A percentile compares a stretch with the other conserved stretches of the same genome.
Conservation (phyloP, 2,329 filamentous ascomycete species). For the Coniochaeta pulveracea region DNA sequence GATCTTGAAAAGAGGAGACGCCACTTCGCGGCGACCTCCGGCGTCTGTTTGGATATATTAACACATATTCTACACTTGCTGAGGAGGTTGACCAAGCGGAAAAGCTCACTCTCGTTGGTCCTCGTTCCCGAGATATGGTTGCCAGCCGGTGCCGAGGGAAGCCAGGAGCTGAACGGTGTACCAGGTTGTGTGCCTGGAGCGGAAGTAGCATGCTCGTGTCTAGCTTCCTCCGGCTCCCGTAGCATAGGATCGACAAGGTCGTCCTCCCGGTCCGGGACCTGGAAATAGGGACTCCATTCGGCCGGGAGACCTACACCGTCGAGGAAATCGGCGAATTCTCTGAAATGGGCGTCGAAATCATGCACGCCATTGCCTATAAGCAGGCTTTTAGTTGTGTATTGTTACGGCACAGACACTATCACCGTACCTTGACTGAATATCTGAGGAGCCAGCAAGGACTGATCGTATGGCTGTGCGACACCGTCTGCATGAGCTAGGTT, state of each 20-base stretch:
- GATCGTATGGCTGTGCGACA: constrained; percentile 10
- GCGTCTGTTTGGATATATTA: neutral
- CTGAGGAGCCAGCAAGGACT: constrained; percentile 15
- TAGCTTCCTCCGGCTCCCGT: constrained; percentile 7
- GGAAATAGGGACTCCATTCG: constrained; percentile 26
- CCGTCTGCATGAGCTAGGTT: neutral
- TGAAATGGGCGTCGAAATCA: constrained; percentile 16
- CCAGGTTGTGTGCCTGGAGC: constrained; percentile 14
- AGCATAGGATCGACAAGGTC: constrained; percentile 12
- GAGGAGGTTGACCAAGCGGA: too few species aligned
- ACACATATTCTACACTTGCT: too few species aligned
- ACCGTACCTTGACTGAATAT: constrained; percentile 12
- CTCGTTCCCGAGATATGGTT: constrained; percentile 14
- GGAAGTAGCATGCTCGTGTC: neutral
- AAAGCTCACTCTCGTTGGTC: constrained; percentile 1
- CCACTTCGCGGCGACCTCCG: constrained; percentile 3
- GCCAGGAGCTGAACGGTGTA: constrained; percentile 24
- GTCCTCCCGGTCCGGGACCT: constrained; percentile 14
- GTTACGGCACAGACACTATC: neutral
- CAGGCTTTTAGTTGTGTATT: too few species aligned
- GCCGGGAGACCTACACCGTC: constrained; percentile 24
- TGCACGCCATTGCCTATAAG: neutral
- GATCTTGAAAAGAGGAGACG: constrained; percentile 10
- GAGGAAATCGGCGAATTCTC: constrained; percentile 25
- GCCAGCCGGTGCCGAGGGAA: constrained; percentile 21